phyloP scores from a whole-genome alignment of 1,284 basidiomycete genomes.

The Apiotrichum porosum region DNA sequence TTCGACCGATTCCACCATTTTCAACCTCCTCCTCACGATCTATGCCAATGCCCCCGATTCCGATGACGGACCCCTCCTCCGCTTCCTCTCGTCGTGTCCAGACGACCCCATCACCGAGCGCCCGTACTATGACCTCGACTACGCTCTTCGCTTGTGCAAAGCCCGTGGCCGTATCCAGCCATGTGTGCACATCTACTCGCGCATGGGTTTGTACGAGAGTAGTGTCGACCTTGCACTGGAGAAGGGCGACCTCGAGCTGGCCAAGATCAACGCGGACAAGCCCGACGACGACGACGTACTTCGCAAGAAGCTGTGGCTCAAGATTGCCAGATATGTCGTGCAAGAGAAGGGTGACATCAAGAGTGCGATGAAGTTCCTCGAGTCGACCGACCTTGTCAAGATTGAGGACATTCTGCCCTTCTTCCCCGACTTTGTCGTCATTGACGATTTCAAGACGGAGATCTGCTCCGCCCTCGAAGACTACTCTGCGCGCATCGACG shows the following conservation, averaged over 20 bases:
- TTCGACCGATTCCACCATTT: slow-evolving; percentile 78
- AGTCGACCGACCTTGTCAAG: slow-evolving; percentile 88
- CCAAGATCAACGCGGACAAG: slow-evolving; percentile 88
- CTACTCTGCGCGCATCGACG: slow-evolving; percentile 87
- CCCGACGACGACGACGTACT: slow-evolving; percentile 81
- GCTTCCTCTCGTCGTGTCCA: slow-evolving; percentile 79
- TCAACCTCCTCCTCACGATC: slow-evolving; percentile 90
- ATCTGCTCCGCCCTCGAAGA: slow-evolving; percentile 93
- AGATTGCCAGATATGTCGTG: slow-evolving; percentile 94
- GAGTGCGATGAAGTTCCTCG: slow-evolving; percentile 92
- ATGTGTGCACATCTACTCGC: slow-evolving; percentile 94
- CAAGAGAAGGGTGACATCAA: slow-evolving; percentile 97
- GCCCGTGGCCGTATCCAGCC: slow-evolving; percentile 74
- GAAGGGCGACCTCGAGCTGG: slow-evolving; percentile 87
- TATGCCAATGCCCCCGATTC: slow-evolving; percentile 56
- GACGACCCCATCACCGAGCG: slow-evolving; percentile 73
- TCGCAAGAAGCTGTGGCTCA: slow-evolving; percentile 93
- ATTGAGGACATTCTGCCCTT: slow-evolving; percentile 98
- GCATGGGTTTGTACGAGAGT: slow-evolving; percentile 95
- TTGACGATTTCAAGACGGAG: slow-evolving; percentile 99
- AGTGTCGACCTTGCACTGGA: slow-evolving; percentile 92
- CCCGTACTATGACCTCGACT: slow-evolving; percentile 96
- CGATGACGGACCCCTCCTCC: slow-evolving; percentile 77
- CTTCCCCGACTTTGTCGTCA: slow-evolving; percentile 99
- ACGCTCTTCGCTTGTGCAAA: slow-evolving; percentile 87